phyloP scores from a whole-genome alignment of 2,329 filamentous ascomycete species.

The Furcasterigmium furcatum region DNA sequence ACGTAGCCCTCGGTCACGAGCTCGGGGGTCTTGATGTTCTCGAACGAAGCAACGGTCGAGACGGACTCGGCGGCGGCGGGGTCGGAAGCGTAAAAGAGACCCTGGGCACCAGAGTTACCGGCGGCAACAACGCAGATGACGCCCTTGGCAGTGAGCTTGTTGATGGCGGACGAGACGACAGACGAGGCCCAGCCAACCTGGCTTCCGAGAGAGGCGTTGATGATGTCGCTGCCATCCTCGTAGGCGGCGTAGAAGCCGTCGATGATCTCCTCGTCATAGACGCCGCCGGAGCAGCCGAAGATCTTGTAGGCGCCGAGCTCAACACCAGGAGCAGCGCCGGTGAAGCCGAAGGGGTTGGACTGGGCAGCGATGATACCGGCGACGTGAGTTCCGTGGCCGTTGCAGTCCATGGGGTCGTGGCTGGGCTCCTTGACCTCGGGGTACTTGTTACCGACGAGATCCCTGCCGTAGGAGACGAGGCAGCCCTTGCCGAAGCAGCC shows the following conservation, averaged over 20 bases:
- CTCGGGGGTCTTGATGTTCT: slow-evolving; percentile 39
- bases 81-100: slow-evolving; percentile 46
- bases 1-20: slow-evolving; percentile 40
- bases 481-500: slow-evolving; percentile 60
- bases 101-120: slow-evolving; percentile 43
- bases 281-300: slow-evolving; percentile 50
- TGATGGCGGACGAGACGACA: slow-evolving; percentile 45
- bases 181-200: slow-evolving; percentile 49
- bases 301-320: slow-evolving; percentile 54
- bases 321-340: slow-evolving; percentile 54
- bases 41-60: slow-evolving; percentile 45
- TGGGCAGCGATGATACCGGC: slow-evolving; percentile 62
- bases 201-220: slow-evolving; percentile 52
- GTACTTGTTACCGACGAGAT: slow-evolving; percentile 56
- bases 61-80: slow-evolving; percentile 45
- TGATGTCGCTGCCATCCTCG: slow-evolving; percentile 56
- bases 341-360: slow-evolving; percentile 47
- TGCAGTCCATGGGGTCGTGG: slow-evolving; percentile 51
- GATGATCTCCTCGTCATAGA: slow-evolving; percentile 55
- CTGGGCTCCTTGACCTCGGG: slow-evolving; percentile 36
- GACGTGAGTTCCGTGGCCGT: slow-evolving; percentile 60
- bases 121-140: slow-evolving; percentile 51
- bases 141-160: slow-evolving; percentile 49
- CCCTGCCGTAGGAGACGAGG: slow-evolving; percentile 54
- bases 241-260: slow-evolving; percentile 57